Evolutionary conservation across 148 eudicot genomes (phyloP), one percentile per base, ranked within the genome.

Genomic region (Oxyria digyna): DNA sequence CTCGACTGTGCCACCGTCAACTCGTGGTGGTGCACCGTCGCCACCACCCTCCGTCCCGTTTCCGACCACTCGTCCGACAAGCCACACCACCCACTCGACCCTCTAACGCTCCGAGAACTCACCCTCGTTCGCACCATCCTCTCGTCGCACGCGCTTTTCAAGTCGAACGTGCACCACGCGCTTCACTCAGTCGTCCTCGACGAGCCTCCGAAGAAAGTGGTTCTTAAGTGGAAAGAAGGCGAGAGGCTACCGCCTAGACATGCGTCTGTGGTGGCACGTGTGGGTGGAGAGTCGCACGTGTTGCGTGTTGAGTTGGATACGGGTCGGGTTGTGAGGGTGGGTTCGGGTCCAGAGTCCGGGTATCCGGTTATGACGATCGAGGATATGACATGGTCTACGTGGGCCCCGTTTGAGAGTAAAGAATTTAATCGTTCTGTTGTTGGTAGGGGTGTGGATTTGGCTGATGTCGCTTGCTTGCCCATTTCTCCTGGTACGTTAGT

Each of bases 361-460:
- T 88, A 85, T 73, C 99, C 99, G 74, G 81, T 77, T 4, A 87
- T 95, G 99, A 95, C 99, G 26, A 71, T 91, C 0, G 96, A 95
- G 77, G 99, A 95, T 55, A 95, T 95, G 99, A 77, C 70, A 0
- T 69, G 82, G 12, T 79, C 83, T 1, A 81, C 86, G 23, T 79
- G 70, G 76, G 94, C 91, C 2, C 99, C 99, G 24, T 81, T 95
- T 2, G 54, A 67, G 17, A 88, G 79, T 75, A 65, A 75, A 1
- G 91, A 77, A 52, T 95, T 95, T 41, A 95, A 95, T 76, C 92
- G 82, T 45, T 84, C 97, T 62, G 73, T 95, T 67, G 23, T 74
- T 45, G 80, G 69, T 17, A 91, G 99, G 26, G 96, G 99, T 8
- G 84, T 95, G 27, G 89, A 84, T 70, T 73, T 85, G 67, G 67